Base-by-base conservation (phyloP, 2,329 filamentous ascomycete species). In the Nemania abortiva region DNA sequence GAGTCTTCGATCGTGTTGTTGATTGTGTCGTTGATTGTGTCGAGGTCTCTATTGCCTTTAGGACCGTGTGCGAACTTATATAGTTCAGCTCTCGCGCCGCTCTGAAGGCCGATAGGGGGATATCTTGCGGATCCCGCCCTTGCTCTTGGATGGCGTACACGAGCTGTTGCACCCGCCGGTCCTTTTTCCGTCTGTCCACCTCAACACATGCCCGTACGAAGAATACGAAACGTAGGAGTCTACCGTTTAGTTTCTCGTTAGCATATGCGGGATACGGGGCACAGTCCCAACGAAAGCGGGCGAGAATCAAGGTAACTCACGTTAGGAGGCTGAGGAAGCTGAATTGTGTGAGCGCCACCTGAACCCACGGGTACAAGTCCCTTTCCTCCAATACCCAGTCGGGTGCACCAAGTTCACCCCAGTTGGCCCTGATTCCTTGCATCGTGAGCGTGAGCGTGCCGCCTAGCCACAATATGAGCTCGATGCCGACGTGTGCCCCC, bases 201-300 rank as follows among this genome's bases (percentile, higher is more conserved):
- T 78, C 76, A 10, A 77, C 53, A 55, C 76, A 78, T 62, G 75
- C 74, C 29, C 77, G 74, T 15, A 77, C 62, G 58, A 76, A 78
- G 31, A 79, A 71, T 55, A 72, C 57, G 34, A 77, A 73, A 42
- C 73, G 75, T 2, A 75, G 55, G 7, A 74, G 6, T 2, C 75
- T 77, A 24, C 2, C 2, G 15, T 57, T 22, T 27, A n/a, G 7
- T 47, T n/a, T n/a, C n/a, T 27, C n/a, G 13, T 70, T 22, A 22
- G 45, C 6, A 4, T 20, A 49, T 3, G 5, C 45, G 42, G 18
- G 18, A 49, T 9, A 9, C 31, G 9, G 4, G 9, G 31, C 31
- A 9, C 9, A 34, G 31, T 34, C 31, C 31, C 31, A 34, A 9
- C 31, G 31, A 4, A 34, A 34, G 31, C 3, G 9, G 29, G 49